These are phyloP conservation scores for Tetradesmus lagerheimii DNA, from an alignment of 139 green algal genomes.

Conservation along the genomic window DNA sequence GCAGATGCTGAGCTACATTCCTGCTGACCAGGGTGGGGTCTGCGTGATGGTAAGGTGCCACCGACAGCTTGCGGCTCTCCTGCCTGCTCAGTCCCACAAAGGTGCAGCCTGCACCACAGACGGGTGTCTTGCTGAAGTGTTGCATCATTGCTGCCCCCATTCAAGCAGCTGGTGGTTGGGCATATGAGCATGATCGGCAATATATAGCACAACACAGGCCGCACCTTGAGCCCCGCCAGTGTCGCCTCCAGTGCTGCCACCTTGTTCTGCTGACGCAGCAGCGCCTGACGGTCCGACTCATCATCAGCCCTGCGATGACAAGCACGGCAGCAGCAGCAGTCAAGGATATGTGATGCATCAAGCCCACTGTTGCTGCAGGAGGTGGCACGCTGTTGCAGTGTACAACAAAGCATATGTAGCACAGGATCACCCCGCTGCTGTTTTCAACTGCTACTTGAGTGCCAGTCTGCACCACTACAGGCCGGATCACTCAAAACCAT, in stretches of 20 bases:
- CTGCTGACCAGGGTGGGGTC: too few relatives aligned
- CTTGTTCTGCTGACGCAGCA: constrained; percentile 56
- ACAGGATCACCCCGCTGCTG: neutral
- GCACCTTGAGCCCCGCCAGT: constrained; percentile 28
- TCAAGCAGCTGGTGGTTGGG: too few relatives aligned
- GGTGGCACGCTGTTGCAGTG: too few relatives aligned
- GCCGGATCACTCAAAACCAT: neutral
- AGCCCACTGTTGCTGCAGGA: neutral
- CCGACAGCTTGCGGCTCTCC: too few relatives aligned
- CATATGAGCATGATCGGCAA: too few relatives aligned
- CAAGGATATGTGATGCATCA: neutral
- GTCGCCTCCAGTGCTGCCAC: constrained; percentile 45
- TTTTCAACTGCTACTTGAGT: too few relatives aligned
- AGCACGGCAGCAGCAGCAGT: neutral
- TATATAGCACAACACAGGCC: neutral
- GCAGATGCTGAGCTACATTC: too few relatives aligned
- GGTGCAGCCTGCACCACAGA: too few relatives aligned
- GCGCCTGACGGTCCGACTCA: constrained; percentile 57
- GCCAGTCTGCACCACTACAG: neutral
- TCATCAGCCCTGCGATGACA: constrained; percentile 58
- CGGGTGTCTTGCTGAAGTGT: too few relatives aligned
- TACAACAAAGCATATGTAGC: neutral
- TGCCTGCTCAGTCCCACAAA: too few relatives aligned
- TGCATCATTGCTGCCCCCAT: too few relatives aligned
- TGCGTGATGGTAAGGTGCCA: too few relatives aligned